phyloP scores from a whole-genome alignment of 768 basidiomycete species.

The Candolleomyces aberdarensis region DNA sequence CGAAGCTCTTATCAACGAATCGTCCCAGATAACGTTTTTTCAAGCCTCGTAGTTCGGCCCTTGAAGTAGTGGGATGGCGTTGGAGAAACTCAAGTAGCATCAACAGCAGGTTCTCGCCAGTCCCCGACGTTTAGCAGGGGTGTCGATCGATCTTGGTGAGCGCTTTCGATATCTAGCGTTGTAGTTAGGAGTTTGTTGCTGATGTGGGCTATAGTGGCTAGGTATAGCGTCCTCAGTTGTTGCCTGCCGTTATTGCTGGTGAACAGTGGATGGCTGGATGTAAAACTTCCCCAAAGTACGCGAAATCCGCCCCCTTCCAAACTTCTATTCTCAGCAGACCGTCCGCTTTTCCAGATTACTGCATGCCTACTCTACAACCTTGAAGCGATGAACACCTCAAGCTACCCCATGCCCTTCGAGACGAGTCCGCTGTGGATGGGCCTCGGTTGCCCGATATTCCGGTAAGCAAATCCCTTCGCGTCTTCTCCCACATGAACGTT shows the following conservation, averaged over 20 bases:
- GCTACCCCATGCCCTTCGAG: slow-evolving; percentile 66
- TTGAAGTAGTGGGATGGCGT: too few relatives aligned
- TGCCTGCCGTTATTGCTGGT: slow-evolving; percentile 79
- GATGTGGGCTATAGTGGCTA: neutral
- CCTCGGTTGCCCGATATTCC: slow-evolving; percentile 78
- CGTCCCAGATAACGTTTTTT: too few relatives aligned
- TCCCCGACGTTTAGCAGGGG: too few relatives aligned
- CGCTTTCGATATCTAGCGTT: neutral
- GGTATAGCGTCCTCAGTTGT: slow-evolving; percentile 67
- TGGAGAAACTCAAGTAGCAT: too few relatives aligned
- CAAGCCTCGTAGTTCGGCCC: too few relatives aligned
- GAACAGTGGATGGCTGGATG: slow-evolving; percentile 80
- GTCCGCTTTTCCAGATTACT: too few relatives aligned
- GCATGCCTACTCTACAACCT: too few relatives aligned
- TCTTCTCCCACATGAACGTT: neutral
- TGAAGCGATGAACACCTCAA: too few relatives aligned
- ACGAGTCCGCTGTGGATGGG: slow-evolving; percentile 60
- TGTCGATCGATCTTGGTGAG: too few relatives aligned
- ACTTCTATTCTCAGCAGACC: too few relatives aligned
- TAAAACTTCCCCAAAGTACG: slow-evolving; percentile 76
- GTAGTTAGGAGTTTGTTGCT: neutral
- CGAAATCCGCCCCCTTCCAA: slow-evolving; percentile 1
- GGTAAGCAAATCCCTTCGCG: slow-evolving; percentile 38
- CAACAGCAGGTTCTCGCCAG: too few relatives aligned
- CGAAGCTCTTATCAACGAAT: too few relatives aligned